Percentiles rank a stretch among this genome's conserved stretches.
Evolutionary conservation across 768 basidiomycete genomes (phyloP).

Genomic region (Tulasnella sp.): DNA sequence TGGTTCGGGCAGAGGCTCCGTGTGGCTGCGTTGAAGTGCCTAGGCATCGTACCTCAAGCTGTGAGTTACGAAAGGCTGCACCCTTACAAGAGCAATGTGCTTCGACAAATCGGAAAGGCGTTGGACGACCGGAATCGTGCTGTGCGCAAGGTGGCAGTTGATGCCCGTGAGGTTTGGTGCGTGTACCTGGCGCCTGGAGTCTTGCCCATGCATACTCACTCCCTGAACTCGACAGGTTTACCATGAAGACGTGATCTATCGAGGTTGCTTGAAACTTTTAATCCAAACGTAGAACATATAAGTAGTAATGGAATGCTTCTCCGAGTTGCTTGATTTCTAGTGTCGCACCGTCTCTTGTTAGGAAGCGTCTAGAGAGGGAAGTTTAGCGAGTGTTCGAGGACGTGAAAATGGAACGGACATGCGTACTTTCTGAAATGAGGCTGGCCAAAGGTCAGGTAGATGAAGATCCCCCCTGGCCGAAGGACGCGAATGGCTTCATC

Average conservation of each 20-base stretch:
- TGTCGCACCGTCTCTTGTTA: constrained; percentile 52
- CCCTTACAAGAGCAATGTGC: constrained; percentile 65
- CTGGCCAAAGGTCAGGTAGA: constrained; percentile 85
- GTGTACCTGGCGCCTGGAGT: not conserved
- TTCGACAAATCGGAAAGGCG: constrained; percentile 67
- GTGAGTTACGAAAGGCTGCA: constrained; percentile 83
- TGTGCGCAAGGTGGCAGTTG: constrained; percentile 86
- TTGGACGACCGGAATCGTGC: constrained; percentile 85
- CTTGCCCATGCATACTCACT: not conserved
- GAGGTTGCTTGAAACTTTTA: constrained; percentile 30
- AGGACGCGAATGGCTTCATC: constrained; percentile 74
- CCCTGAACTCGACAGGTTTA: not conserved
- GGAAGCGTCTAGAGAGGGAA: constrained; percentile 45
- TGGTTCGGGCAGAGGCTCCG: constrained; percentile 59
- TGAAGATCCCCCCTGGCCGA: constrained; percentile 54
- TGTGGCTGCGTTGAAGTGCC: constrained; percentile 64
- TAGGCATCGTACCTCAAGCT: constrained; percentile 66
- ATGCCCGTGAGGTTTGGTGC: constrained; percentile 52
- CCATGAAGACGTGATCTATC: not conserved
- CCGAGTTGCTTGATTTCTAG: constrained; percentile 69
- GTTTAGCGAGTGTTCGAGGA: not conserved
- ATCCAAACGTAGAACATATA: constrained; percentile 54
- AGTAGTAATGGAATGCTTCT: constrained; percentile 78
- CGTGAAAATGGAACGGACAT: not conserved
- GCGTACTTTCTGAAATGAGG: constrained; percentile 64